Evolutionary conservation across 129 eudicot species (phyloP).

Genomic region (Lonicera japonica): DNA sequence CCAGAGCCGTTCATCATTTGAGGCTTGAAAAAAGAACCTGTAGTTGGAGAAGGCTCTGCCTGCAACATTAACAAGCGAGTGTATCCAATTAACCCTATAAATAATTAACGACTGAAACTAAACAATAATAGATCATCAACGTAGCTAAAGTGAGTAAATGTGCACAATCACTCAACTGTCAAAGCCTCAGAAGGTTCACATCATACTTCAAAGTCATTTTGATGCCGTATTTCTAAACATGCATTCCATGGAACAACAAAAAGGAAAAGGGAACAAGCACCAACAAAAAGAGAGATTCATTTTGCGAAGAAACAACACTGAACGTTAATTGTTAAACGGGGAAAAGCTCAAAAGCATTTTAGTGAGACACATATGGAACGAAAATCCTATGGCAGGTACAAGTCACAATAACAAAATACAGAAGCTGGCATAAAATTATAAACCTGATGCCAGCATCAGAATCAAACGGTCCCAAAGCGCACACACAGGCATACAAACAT

Average conservation of each 20-base stretch:
- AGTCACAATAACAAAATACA: slow-evolving; percentile 7
- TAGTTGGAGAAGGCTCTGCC: slow-evolving; percentile 99
- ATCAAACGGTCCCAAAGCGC: slow-evolving; percentile 49
- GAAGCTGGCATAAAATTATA: slow-evolving; percentile 20
- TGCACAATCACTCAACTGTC: no score
- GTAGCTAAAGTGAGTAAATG: no score
- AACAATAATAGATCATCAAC: neutral
- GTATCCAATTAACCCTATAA: slow-evolving; percentile 7
- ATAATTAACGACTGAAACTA: slow-evolving; percentile 14
- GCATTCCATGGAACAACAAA: slow-evolving; percentile 6
- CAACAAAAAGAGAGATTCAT: slow-evolving; percentile 36
- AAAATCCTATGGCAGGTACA: no score
- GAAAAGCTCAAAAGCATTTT: no score
- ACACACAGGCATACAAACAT: slow-evolving; percentile 24
- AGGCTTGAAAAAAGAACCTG: slow-evolving; percentile 83
- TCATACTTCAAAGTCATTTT: slow-evolving; percentile 2
- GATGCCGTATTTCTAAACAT: slow-evolving; percentile 15
- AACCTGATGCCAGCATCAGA: slow-evolving; percentile 64
- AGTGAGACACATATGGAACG: no score
- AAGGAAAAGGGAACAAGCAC: slow-evolving; percentile 29
- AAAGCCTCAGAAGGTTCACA: no score
- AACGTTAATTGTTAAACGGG: neutral
- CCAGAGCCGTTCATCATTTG: slow-evolving; percentile 63
- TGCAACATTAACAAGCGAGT: slow-evolving; percentile 33
- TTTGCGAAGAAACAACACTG: slow-evolving; percentile 47